Evolutionary conservation across 2,329 filamentous ascomycete genomes (phyloP).

Genomic region (Sporothrix phasma): DNA sequence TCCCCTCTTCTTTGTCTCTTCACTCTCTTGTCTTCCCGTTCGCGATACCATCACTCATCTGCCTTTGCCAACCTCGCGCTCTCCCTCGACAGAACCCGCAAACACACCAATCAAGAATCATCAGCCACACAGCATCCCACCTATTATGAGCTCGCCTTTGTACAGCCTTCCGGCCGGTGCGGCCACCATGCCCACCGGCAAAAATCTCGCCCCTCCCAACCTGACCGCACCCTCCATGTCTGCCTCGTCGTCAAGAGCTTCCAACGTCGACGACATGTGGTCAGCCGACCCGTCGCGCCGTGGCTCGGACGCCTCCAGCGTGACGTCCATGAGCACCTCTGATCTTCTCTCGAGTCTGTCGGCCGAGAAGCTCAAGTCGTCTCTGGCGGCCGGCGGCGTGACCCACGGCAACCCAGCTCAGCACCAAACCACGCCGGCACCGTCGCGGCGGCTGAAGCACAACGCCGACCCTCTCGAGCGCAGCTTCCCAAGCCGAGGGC

Average conservation of each 20-base stretch:
- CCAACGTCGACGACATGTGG: conserved; percentile 7
- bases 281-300: conserved; percentile 16
- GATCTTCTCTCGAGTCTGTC: background rate
- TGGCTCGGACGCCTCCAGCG: conserved; percentile 15
- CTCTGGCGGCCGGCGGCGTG: background rate
- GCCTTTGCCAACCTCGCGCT: background rate
- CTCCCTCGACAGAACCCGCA: background rate
- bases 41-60: no score
- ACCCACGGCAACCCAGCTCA: background rate
- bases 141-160: background rate
- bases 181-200: background rate
- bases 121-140: background rate
- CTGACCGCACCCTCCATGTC: conserved; percentile 10
- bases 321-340: background rate
- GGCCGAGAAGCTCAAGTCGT: background rate
- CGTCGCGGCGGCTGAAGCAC: background rate
- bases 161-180: background rate
- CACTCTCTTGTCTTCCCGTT: background rate
- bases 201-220: background rate
- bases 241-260: conserved; percentile 2
- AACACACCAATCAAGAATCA: background rate
- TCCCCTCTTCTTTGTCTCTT: background rate
- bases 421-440: background rate
- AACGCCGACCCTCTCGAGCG: conserved; percentile 28
- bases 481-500: conserved; percentile 29